A percentile compares a stretch with the other conserved stretches of the same genome.
Evolutionary conservation across 495 filamentous ascomycete genomes (phyloP).

Genomic region (Cryomyces minteri): DNA sequence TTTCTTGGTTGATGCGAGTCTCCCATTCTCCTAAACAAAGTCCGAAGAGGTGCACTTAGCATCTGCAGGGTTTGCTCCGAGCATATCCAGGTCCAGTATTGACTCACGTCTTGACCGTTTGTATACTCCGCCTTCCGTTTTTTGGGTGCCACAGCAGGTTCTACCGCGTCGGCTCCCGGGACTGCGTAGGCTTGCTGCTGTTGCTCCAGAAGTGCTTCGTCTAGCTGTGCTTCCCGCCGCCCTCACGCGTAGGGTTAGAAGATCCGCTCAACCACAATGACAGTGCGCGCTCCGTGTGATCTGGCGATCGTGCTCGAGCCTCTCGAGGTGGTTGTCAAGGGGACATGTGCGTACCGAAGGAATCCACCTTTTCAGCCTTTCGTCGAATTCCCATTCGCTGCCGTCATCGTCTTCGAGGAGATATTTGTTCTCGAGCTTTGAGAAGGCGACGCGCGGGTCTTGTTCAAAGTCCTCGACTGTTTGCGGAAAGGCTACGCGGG

Average conservation of each 20-base stretch:
- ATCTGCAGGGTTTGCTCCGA: neutral
- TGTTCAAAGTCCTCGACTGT: constrained; percentile 46
- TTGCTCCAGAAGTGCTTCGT: constrained; percentile 60
- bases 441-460: constrained; percentile 76
- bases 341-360: constrained; percentile 28
- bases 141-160: constrained; percentile 30
- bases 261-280: neutral
- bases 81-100: neutral
- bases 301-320: constrained; percentile 16
- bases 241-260: constrained; percentile 1
- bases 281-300: constrained; percentile 18
- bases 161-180: constrained; percentile 43
- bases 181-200: constrained; percentile 63
- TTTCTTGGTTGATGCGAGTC: constrained; percentile 26
- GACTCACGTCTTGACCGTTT: neutral
- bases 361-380: constrained; percentile 51
- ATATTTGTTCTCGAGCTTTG: constrained; percentile 59
- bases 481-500: constrained; percentile 5
- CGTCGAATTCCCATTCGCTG: constrained; percentile 67
- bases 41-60: too few species aligned
- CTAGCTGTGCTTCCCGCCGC: constrained; percentile 31
- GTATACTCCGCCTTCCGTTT: constrained; percentile 46
- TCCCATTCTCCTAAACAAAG: neutral
- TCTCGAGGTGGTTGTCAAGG: neutral
- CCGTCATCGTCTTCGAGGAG: constrained; percentile 74